phyloP scores from a whole-genome alignment of 2,329 filamentous ascomycete species.

The Aspergillus caelatus region DNA sequence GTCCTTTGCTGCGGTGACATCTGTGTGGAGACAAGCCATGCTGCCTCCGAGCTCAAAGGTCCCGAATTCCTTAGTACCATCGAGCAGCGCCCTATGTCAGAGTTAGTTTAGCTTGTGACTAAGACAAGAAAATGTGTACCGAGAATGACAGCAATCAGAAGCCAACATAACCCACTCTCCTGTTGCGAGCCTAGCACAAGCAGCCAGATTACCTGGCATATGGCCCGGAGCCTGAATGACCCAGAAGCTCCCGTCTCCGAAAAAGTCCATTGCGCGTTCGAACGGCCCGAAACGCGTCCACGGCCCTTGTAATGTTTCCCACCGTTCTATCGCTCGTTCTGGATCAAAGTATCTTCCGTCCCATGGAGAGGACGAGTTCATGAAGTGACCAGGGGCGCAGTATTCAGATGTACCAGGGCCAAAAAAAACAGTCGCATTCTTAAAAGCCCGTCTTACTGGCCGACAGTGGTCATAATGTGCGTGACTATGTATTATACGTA shows the following conservation, averaged over 20 bases:
- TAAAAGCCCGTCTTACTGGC: background rate
- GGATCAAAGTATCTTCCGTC: background rate
- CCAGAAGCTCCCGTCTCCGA: background rate
- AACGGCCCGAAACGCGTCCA: background rate
- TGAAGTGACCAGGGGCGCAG: background rate
- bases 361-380: background rate
- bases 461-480: background rate
- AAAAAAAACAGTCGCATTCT: background rate
- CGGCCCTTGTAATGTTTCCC: background rate
- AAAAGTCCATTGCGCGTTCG: background rate
- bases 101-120: background rate
- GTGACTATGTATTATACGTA: background rate
- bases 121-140: background rate
- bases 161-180: background rate
- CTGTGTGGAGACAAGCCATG: background rate
- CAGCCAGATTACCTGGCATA: background rate
- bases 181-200: background rate
- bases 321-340: background rate
- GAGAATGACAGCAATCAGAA: background rate
- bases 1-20: background rate
- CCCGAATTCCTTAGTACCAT: background rate
- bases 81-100: background rate
- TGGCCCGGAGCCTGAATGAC: background rate
- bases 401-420: background rate
- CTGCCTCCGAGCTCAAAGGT: background rate